Evolutionary conservation across 257 asterid species (phyloP).

Genomic region (Solanum microdontum): DNA sequence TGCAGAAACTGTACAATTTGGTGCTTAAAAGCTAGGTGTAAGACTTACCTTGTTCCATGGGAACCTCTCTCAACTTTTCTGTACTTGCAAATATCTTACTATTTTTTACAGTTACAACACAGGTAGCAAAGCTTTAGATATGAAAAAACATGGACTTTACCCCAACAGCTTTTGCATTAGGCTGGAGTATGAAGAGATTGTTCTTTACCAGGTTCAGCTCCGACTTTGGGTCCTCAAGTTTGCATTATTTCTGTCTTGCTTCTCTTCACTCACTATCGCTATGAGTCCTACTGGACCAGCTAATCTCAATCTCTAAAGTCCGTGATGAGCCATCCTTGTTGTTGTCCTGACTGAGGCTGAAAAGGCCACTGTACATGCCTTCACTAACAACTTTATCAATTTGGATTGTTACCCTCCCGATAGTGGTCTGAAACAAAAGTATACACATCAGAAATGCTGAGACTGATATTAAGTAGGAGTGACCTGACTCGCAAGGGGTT

Average conservation of each 20-base stretch:
- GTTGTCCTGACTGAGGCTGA: slow-evolving; percentile 46
- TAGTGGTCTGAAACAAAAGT: slow-evolving; percentile 42
- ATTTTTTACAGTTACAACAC: not conserved
- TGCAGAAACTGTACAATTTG: slow-evolving; percentile 1
- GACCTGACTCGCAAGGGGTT: not conserved
- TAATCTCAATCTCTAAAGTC: slow-evolving; percentile 59
- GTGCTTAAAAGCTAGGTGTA: not conserved
- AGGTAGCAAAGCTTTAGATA: not conserved
- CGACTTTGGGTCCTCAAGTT: not conserved
- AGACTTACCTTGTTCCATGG: not conserved
- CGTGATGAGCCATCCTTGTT: slow-evolving; percentile 46
- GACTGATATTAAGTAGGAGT: not conserved
- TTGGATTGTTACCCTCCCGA: slow-evolving; percentile 63
- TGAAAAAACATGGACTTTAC: not conserved
- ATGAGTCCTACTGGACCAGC: slow-evolving; percentile 50
- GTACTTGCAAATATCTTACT: not conserved
- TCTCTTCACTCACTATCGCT: slow-evolving; percentile 16
- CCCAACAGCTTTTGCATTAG: not conserved
- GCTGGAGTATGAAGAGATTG: not conserved
- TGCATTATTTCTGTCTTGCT: not conserved
- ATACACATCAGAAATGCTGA: slow-evolving; percentile 1
- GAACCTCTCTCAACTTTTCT: not conserved
- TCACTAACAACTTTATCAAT: slow-evolving; percentile 71
- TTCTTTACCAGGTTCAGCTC: not conserved
- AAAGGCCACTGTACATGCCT: slow-evolving; percentile 55